phyloP scores from a whole-genome alignment of 805 yeast genomes.

The Candida pseudoglaebosa region DNA sequence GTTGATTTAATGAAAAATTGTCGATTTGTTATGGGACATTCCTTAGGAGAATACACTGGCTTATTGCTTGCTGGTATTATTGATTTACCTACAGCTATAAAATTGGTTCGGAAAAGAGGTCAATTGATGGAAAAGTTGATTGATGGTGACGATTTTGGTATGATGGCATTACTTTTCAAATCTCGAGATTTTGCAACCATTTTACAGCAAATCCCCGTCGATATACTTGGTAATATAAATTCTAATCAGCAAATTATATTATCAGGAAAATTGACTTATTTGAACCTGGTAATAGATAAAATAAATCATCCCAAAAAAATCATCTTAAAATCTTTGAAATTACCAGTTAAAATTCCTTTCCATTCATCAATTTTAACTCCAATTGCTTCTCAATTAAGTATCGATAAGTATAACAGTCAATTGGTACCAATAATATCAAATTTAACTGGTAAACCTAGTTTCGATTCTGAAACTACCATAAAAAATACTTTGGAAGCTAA shows the following conservation, averaged over 20 bases:
- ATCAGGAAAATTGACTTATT: conserved; percentile 33
- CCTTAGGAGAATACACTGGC: conserved; percentile 50
- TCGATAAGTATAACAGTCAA: conserved; percentile 9
- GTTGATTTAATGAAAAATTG: conserved; percentile 16
- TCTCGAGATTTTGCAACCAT: conserved; percentile 20
- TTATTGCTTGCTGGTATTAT: conserved; percentile 33
- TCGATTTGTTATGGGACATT: conserved; percentile 40
- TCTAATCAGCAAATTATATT: conserved; percentile 39
- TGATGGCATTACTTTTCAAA: conserved; percentile 33
- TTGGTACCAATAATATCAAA: conserved; percentile 38
- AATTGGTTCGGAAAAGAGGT: conserved; percentile 44
- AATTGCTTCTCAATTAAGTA: conserved; percentile 33
- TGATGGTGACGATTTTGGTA: conserved; percentile 20
- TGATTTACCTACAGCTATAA: conserved; percentile 30
- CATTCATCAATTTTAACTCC: conserved; percentile 39
- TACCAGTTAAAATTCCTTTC: conserved; percentile 50
- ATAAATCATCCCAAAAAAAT: conserved; percentile 13
- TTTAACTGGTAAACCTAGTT: conserved; percentile 23
- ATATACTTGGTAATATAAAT: conserved; percentile 46
- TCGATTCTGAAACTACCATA: conserved; percentile 20
- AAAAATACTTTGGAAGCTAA: conserved; percentile 35
- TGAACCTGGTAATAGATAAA: conserved; percentile 21
- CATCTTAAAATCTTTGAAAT: conserved; percentile 13
- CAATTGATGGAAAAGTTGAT: conserved; percentile 34
- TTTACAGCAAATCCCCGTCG: conserved; percentile 9